Conservation (phyloP, 805 yeast genomes). For the Nakazawaea holstii region DNA sequence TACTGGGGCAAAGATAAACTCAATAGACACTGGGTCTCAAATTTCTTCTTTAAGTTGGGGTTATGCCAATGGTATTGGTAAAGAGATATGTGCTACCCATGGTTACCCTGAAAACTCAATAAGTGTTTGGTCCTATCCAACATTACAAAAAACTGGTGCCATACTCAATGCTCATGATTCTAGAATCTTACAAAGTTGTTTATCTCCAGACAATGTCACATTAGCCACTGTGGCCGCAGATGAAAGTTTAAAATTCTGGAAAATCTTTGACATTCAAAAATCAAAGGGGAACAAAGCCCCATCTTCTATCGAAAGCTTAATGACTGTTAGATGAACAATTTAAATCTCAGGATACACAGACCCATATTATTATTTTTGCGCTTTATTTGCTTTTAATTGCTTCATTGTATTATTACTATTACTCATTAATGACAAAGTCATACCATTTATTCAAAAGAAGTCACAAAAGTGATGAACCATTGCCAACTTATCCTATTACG, state of each 20-base stretch:
- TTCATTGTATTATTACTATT: no score
- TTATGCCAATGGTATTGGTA: constrained; percentile 59
- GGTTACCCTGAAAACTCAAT: constrained; percentile 88
- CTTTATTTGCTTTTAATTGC: not conserved
- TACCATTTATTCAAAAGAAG: no score
- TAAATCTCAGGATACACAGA: no score
- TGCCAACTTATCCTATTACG: no score
- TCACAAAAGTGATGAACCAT: no score
- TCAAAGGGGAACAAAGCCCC: not conserved
- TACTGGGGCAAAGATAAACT: constrained; percentile 79
- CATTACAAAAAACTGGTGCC: constrained; percentile 82
- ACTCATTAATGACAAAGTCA: no score
- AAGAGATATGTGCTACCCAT: constrained; percentile 88
- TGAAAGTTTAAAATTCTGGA: constrained; percentile 94
- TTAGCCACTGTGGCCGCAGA: constrained; percentile 95
- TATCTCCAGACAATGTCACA: constrained; percentile 87
- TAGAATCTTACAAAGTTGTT: constrained; percentile 72
- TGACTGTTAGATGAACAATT: constrained; percentile 6
- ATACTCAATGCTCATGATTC: constrained; percentile 85
- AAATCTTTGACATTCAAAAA: constrained; percentile 62
- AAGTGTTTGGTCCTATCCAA: constrained; percentile 79
- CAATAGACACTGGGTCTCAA: constrained; percentile 90
- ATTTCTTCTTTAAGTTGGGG: constrained; percentile 96
- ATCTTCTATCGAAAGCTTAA: constrained; percentile 4
- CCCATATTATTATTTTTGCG: not conserved